phyloP scores from a whole-genome alignment of 768 basidiomycete species.

The Dentipellis fragilis region DNA sequence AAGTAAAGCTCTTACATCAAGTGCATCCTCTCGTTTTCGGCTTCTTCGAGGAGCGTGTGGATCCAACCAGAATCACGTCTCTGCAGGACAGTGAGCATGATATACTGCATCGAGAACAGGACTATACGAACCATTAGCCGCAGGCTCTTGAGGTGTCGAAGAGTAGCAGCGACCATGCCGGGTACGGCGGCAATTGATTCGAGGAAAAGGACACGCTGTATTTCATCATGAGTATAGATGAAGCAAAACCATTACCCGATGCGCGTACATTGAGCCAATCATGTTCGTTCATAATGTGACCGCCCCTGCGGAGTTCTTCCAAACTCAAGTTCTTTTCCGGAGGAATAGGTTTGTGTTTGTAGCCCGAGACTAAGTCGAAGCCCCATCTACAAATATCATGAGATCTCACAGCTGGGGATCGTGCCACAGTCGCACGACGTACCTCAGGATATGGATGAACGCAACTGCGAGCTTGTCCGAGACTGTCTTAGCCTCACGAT shows the following conservation, averaged over 20 bases:
- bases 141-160: constrained; percentile 82
- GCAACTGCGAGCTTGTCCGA: constrained; percentile 65
- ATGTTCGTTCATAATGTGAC: constrained; percentile 62
- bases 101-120: constrained; percentile 1
- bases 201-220: constrained; percentile 54
- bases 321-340: constrained; percentile 54
- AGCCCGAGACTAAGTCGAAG: constrained; percentile 82
- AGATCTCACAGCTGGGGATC: background rate
- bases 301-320: constrained; percentile 62
- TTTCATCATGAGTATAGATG: constrained; percentile 20
- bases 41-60: constrained; percentile 86
- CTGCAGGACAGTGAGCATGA: constrained; percentile 17
- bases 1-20: constrained; percentile 47
- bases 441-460: constrained; percentile 51
- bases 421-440: constrained; percentile 3
- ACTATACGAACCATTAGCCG: constrained; percentile 60
- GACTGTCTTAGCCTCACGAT: constrained; percentile 50
- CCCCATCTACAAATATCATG: constrained; percentile 31
- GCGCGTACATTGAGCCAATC: constrained; percentile 63
- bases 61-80: constrained; percentile 69
- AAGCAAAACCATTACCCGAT: background rate
- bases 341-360: constrained; percentile 66
- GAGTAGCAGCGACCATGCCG: constrained; percentile 86
- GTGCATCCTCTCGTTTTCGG: constrained; percentile 97
- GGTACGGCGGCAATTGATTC: constrained; percentile 93